Evolutionary conservation across 306 rosid species (phyloP).

Genomic region (Coriaria nepalensis): DNA sequence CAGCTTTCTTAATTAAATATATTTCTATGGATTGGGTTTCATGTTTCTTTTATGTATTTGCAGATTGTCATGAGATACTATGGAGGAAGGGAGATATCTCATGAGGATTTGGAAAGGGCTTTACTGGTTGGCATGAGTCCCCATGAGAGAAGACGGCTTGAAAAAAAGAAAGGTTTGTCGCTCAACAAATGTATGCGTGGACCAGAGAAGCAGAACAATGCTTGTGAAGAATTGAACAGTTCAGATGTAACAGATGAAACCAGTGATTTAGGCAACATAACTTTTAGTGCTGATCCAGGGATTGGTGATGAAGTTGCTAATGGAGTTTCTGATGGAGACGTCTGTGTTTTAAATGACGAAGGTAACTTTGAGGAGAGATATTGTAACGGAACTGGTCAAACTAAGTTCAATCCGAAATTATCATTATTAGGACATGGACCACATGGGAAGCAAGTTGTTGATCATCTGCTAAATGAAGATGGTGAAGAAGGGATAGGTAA

Average conservation of each 20-base stretch:
- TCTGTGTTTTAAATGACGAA: background rate
- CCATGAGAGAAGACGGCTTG: slow-evolving; percentile 61
- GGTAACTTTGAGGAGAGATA: no score
- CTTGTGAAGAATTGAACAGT: slow-evolving; percentile 15
- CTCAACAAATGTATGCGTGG: slow-evolving; percentile 28
- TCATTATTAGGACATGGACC: slow-evolving; percentile 94
- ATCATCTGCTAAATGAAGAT: slow-evolving; percentile 47
- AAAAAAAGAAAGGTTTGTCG: slow-evolving; percentile 53
- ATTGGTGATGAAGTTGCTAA: slow-evolving; percentile 20
- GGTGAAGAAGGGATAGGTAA: slow-evolving; percentile 64
- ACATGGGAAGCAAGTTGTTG: slow-evolving; percentile 88
- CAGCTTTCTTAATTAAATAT: background rate
- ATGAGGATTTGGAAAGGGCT: slow-evolving; percentile 74
- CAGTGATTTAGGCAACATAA: slow-evolving; percentile 16
- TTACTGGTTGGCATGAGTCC: slow-evolving; percentile 81
- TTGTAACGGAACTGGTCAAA: slow-evolving; percentile 20
- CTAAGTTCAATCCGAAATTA: slow-evolving; percentile 42
- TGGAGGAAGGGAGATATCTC: slow-evolving; percentile 78
- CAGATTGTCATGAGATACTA: slow-evolving; percentile 70
- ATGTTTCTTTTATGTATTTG: slow-evolving; percentile 9
- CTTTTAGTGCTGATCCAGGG: slow-evolving; percentile 22
- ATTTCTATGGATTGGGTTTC: slow-evolving; percentile 3
- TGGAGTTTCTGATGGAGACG: slow-evolving; percentile 14
- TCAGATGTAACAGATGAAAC: background rate
- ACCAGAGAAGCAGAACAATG: slow-evolving; percentile 14